A percentile compares a stretch with the other conserved stretches of the same genome.
phyloP scores from a whole-genome alignment of 139 green algal genomes.

The Coelastrella sp. region DNA sequence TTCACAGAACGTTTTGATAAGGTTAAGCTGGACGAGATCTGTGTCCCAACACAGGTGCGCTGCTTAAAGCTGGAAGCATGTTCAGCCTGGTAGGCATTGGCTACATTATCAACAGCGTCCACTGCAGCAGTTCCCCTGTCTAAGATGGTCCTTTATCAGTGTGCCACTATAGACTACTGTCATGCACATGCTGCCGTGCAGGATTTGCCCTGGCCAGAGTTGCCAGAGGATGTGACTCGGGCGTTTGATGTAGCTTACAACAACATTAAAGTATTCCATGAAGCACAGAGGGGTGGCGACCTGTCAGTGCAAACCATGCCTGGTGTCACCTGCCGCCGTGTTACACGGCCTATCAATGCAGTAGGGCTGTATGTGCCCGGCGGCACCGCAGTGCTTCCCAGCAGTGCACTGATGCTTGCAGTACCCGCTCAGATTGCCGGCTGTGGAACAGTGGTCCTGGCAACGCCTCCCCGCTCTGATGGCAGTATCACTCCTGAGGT shows the following conservation, averaged over 20 bases:
- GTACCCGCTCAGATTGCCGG: slow-evolving; percentile 91
- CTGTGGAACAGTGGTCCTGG: slow-evolving; percentile 95
- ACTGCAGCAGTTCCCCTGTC: no score
- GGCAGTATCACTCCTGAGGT: slow-evolving; percentile 81
- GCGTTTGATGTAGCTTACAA: slow-evolving; percentile 96
- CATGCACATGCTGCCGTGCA: slow-evolving; percentile 45
- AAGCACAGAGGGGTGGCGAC: slow-evolving; percentile 78
- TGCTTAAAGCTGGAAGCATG: not conserved
- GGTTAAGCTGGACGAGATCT: slow-evolving; percentile 78
- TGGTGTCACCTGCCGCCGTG: slow-evolving; percentile 87
- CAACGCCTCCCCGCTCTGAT: slow-evolving; percentile 87
- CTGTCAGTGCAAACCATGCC: slow-evolving; percentile 92
- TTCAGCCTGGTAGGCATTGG: no score
- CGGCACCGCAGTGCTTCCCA: slow-evolving; percentile 96
- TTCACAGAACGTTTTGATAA: slow-evolving; percentile 95
- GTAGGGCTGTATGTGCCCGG: slow-evolving; percentile 98
- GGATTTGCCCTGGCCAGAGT: slow-evolving; percentile 78
- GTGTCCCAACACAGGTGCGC: slow-evolving; percentile 81
- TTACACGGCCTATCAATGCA: slow-evolving; percentile 74
- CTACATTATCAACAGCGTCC: not conserved
- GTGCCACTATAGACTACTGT: not conserved
- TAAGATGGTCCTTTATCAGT: not conserved
- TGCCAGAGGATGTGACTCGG: slow-evolving; percentile 74
- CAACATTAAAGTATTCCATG: slow-evolving; percentile 97
- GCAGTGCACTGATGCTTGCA: slow-evolving; percentile 95